Percentiles rank a stretch among this genome's conserved stretches.
phyloP scores from a whole-genome alignment of 2,329 filamentous ascomycete genomes.

The Magnaporthiopsis incrustans region DNA sequence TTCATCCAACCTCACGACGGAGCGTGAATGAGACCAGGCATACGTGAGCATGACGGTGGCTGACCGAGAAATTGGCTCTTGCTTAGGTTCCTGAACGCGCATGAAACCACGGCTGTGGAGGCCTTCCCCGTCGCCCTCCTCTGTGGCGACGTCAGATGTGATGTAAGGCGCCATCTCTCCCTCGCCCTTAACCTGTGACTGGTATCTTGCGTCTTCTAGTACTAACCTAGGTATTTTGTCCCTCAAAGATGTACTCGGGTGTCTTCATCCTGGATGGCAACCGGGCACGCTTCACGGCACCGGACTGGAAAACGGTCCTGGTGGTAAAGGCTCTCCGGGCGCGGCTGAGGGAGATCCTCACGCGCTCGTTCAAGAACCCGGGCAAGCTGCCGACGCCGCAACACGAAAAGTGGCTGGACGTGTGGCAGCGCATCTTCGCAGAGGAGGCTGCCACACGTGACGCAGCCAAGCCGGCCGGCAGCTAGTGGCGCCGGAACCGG shows the following conservation, averaged over 20 bases:
- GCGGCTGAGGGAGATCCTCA: slow-evolving; percentile 68
- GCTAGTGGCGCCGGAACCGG: not conserved
- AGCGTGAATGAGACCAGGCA: not conserved
- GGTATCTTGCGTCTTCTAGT: not conserved
- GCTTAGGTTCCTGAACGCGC: slow-evolving; percentile 73
- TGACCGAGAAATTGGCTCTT: slow-evolving; percentile 5
- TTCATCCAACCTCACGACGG: not conserved
- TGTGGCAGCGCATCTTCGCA: slow-evolving; percentile 64
- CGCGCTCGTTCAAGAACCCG: slow-evolving; percentile 59
- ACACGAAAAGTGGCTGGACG: slow-evolving; percentile 65
- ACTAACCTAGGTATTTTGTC: not conserved
- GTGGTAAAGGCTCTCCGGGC: slow-evolving; percentile 75
- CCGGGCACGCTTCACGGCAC: slow-evolving; percentile 70
- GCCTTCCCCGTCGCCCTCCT: slow-evolving; percentile 77
- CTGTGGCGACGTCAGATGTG: slow-evolving; percentile 82
- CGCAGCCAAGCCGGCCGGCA: not conserved
- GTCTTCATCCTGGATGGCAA: slow-evolving; percentile 84
- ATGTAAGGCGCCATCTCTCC: slow-evolving; percentile 40
- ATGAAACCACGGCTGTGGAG: slow-evolving; percentile 75
- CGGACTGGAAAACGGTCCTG: slow-evolving; percentile 85
- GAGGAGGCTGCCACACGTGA: slow-evolving; percentile 32
- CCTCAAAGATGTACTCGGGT: slow-evolving; percentile 67
- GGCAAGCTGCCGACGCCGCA: slow-evolving; percentile 55
- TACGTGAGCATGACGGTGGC: not conserved
- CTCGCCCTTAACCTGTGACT: not conserved